Evolutionary conservation across 2,329 filamentous ascomycete species (phyloP), one percentile per base, ranked within the genome.

Genomic region (Myriangium duriaei): DNA sequence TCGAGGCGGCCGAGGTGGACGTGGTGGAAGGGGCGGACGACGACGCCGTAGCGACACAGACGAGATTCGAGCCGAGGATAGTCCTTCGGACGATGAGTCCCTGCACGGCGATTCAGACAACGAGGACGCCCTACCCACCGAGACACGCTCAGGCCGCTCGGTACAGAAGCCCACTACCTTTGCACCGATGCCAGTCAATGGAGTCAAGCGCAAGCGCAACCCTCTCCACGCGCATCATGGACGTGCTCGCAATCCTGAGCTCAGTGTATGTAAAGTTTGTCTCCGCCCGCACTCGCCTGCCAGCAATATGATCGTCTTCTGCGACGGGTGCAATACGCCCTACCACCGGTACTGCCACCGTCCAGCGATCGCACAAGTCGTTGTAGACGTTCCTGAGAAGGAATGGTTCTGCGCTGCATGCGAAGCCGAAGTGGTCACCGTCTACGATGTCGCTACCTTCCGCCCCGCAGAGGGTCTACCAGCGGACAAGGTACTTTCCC

Each of bases 301-400:
- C n/a, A 74, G 65, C 48, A 91, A 91, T 59, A 73, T 78, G 60
- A 87, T 92, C 53, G 82, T 91, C 2, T 85, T 87, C 57, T 92
- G 84, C 61, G 81, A 88, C 58, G 76, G 76, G 11, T 92, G 84
- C 62, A 82, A 84, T 54, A 67, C 69, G 18, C 74, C 77, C 30
- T 92, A 84, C 72, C 84, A 92, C 57, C 81, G 86, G 55, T 74
- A 75, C 50, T 92, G 84, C 51, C 83, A 92, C 55, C 71, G 81
- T 42, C 83, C 83, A 1, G 70, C 71, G 6, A 82, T 92, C 43
- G 68, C 71, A n/a, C 72, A 79, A 44, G 72, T 78, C 12, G 73
- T 80, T 13, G 71, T 87, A 32, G 68, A 68, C 24, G 71, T 82
- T 43, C 65, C 76, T 45, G 72, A 74, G 44, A 72, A 72, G 42